phyloP scores from a whole-genome alignment of 768 basidiomycete species.

The Zangia roseola region DNA sequence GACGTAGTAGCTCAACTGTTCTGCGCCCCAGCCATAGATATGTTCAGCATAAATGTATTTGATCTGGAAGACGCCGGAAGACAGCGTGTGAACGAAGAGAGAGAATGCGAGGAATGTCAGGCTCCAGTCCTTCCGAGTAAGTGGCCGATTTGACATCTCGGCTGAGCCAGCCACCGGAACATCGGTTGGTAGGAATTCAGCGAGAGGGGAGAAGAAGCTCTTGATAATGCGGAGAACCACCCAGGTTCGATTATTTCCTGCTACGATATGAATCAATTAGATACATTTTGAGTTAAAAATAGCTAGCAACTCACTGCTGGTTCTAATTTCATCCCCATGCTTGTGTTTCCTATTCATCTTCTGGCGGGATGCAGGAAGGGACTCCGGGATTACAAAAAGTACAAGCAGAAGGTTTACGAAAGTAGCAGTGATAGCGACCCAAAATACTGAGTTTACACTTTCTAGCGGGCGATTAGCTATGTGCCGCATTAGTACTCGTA shows the following conservation, averaged over 20 bases:
- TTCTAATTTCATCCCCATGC: conserved; percentile 7
- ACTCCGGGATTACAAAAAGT: conserved; percentile 59
- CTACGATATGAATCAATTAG: background rate
- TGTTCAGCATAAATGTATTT: conserved; percentile 81
- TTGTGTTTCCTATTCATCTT: conserved; percentile 29
- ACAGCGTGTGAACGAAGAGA: conserved; percentile 62
- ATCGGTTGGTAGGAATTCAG: conserved; percentile 63
- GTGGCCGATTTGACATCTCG: conserved; percentile 62
- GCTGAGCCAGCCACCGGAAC: conserved; percentile 40
- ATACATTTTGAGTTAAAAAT: background rate
- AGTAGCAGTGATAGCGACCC: conserved; percentile 45
- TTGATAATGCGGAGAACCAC: conserved; percentile 29
- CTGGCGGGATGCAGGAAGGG: conserved; percentile 36
- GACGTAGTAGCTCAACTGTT: conserved; percentile 74
- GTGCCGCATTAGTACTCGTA: conserved; percentile 7
- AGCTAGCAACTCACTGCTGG: conserved; percentile 11
- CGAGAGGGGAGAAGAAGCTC: conserved; percentile 61
- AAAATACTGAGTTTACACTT: conserved; percentile 52
- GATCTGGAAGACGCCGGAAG: conserved; percentile 68
- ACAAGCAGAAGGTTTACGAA: conserved; percentile 57
- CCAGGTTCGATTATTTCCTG: conserved; percentile 8
- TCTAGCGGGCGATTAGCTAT: conserved; percentile 33
- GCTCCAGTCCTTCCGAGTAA: conserved; percentile 65
- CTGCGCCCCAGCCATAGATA: conserved; percentile 65
- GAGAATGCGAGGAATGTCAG: conserved; percentile 65